phyloP scores from a whole-genome alignment of 352 stramenopile genomes.

The Phytophthora kernoviae region DNA sequence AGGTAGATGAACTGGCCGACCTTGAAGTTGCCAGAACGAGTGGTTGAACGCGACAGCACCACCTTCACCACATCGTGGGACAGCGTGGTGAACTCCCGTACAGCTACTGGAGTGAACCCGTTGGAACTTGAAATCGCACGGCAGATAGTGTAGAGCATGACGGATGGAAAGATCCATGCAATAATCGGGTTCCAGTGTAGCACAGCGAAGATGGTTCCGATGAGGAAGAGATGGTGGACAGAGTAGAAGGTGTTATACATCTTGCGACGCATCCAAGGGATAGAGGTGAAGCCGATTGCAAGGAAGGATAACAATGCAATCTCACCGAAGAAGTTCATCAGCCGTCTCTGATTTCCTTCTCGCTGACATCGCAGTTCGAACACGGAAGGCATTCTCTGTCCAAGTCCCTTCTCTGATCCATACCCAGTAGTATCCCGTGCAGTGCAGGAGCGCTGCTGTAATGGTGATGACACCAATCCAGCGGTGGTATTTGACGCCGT shows the following conservation, averaged over 20 bases:
- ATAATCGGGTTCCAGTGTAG: slow-evolving; percentile 46
- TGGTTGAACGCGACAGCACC: slow-evolving; percentile 29
- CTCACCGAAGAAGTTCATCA: slow-evolving; percentile 47
- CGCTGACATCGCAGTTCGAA: slow-evolving; percentile 30
- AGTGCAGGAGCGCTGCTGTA: slow-evolving; percentile 26
- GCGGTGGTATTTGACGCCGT: slow-evolving; percentile 44
- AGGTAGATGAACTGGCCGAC: slow-evolving; percentile 55
- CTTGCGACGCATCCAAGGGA: slow-evolving; percentile 31
- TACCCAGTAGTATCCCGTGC: slow-evolving; percentile 15
- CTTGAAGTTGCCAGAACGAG: slow-evolving; percentile 24
- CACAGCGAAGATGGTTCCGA: slow-evolving; percentile 45
- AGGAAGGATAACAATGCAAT: slow-evolving; percentile 39
- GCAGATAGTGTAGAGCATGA: slow-evolving; percentile 47
- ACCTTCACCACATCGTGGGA: slow-evolving; percentile 40
- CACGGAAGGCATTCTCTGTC: slow-evolving; percentile 28
- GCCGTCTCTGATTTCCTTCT: slow-evolving; percentile 12
- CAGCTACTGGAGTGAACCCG: slow-evolving; percentile 26
- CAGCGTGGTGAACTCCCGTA: slow-evolving; percentile 36
- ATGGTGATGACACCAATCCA: slow-evolving; percentile 36
- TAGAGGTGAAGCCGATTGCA: slow-evolving; percentile 14
- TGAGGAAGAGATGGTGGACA: slow-evolving; percentile 46
- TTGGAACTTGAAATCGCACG: slow-evolving; percentile 44
- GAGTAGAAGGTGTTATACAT: slow-evolving; percentile 40
- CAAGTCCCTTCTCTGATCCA: slow-evolving; percentile 19
- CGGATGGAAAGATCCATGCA: slow-evolving; percentile 41